phyloP scores from a whole-genome alignment of 305 asterid species.

The Fraxinus velutina region DNA sequence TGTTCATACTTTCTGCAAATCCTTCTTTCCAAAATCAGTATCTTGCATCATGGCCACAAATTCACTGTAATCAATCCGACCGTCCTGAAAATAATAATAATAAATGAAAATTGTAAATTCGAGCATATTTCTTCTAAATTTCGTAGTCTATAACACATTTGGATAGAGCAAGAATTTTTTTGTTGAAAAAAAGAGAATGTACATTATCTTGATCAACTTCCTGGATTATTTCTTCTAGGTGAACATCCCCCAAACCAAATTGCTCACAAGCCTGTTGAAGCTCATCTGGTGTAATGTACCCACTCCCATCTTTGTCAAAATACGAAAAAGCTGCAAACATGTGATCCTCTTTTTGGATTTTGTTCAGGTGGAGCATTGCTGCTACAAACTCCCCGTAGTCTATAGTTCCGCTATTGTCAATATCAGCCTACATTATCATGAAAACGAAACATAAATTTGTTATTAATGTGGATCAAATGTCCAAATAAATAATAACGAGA shows the following conservation, averaged over 20 bases:
- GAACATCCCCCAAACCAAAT: conserved; percentile 58
- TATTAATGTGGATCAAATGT: background rate
- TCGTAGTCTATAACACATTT: background rate
- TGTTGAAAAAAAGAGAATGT: conserved; percentile 11
- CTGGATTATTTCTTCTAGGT: conserved; percentile 60
- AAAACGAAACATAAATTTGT: background rate
- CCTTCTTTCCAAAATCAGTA: conserved; percentile 46
- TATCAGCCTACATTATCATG: conserved; percentile 60
- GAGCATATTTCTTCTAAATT: background rate
- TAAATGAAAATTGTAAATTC: background rate
- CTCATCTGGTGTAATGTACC: conserved; percentile 80
- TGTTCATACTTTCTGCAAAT: conserved; percentile 29
- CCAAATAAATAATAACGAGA: background rate
- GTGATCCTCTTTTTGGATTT: conserved; percentile 79
- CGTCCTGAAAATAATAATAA: conserved; percentile 47
- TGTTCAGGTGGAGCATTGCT: conserved; percentile 79
- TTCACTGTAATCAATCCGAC: conserved; percentile 69
- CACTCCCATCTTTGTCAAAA: conserved; percentile 85
- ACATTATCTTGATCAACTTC: conserved; percentile 89
- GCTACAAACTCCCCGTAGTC: conserved; percentile 85
- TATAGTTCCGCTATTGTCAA: conserved; percentile 83
- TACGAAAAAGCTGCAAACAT: conserved; percentile 75
- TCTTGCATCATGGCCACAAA: conserved; percentile 79
- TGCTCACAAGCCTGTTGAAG: conserved; percentile 77
- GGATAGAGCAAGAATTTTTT: background rate